Conservation (phyloP, 495 filamentous ascomycete genomes). For the Poronia punctata region DNA sequence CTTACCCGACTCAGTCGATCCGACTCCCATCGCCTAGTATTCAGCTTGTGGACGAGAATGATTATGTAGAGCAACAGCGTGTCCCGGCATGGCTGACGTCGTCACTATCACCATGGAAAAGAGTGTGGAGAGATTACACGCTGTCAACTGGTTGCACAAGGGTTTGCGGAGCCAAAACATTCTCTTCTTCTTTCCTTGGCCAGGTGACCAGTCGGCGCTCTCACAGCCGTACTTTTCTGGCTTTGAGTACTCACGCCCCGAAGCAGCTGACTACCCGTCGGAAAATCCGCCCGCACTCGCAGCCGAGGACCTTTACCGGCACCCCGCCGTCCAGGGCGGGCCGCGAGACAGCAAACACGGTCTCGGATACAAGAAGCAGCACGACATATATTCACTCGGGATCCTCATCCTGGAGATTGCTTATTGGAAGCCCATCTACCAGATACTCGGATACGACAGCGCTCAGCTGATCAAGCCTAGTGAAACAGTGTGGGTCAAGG, state of each 20-base stretch:
- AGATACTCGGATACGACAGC: slow-evolving; percentile 34
- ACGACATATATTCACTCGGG: slow-evolving; percentile 46
- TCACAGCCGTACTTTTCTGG: slow-evolving; percentile 41
- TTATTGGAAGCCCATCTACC: slow-evolving; percentile 41
- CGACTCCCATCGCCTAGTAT: too few species aligned
- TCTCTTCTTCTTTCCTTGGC: slow-evolving; percentile 35
- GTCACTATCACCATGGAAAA: too few species aligned
- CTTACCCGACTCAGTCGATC: too few species aligned
- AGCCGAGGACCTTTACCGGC: slow-evolving; percentile 43
- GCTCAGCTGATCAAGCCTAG: too few species aligned
- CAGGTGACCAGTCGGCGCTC: background rate
- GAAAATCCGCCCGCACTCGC: slow-evolving; percentile 39
- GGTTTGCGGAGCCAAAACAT: slow-evolving; percentile 47
- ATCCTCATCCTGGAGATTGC: slow-evolving; percentile 45
- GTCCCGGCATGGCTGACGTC: too few species aligned
- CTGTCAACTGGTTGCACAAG: slow-evolving; percentile 54
- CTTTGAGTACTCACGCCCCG: slow-evolving; percentile 50
- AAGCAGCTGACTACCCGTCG: slow-evolving; percentile 42
- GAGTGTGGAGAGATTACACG: slow-evolving; percentile 46
- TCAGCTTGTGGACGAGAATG: too few species aligned
- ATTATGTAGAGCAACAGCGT: too few species aligned
- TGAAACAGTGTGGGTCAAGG: too few species aligned
- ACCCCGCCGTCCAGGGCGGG: slow-evolving; percentile 39
- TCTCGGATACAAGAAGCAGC: slow-evolving; percentile 39
- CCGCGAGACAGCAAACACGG: slow-evolving; percentile 17